Conservation (phyloP, 202 grass and related monocot genomes). For the Zoysia matrella region DNA sequence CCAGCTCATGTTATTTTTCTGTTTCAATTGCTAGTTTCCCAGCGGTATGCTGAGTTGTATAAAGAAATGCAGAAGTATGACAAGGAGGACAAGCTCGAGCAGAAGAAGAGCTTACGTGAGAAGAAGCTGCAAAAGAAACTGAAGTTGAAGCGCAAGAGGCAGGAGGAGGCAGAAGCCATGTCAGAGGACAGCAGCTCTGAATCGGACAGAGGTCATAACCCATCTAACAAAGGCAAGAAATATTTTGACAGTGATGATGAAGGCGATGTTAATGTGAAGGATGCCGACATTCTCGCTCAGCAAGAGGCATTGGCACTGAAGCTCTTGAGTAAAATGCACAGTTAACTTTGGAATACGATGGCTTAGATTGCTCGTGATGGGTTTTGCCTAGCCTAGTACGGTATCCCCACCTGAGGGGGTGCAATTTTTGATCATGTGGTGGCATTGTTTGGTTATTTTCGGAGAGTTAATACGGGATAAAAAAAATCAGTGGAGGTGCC, state of each 20-base stretch:
- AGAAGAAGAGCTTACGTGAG: constrained; percentile 64
- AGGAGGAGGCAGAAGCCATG: constrained; percentile 42
- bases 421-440: too few relatives aligned
- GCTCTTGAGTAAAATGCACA: too few relatives aligned
- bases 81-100: constrained; percentile 87
- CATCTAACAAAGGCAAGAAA: constrained; percentile 52
- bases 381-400: too few relatives aligned
- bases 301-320: too few relatives aligned
- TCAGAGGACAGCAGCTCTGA: constrained; percentile 58
- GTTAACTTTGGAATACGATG: too few relatives aligned
- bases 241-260: constrained; percentile 62
- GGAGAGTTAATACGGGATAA: too few relatives aligned
- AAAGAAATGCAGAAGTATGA: constrained; percentile 79
- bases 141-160: constrained; percentile 69
- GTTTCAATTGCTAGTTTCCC: constrained; percentile 51
- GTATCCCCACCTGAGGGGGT: too few relatives aligned
- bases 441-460: too few relatives aligned
- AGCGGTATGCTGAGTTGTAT: constrained; percentile 74
- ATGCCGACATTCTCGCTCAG: too few relatives aligned
- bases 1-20: constrained; percentile 2
- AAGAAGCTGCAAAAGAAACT: constrained; percentile 82
- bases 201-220: constrained; percentile 36
- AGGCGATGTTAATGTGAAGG: background rate
- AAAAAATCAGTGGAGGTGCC: too few relatives aligned
- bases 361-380: too few relatives aligned